A percentile compares a stretch with the other conserved stretches of the same genome.
Conservation (phyloP, 2,329 filamentous ascomycete genomes). For the Penicillium concentricum region DNA sequence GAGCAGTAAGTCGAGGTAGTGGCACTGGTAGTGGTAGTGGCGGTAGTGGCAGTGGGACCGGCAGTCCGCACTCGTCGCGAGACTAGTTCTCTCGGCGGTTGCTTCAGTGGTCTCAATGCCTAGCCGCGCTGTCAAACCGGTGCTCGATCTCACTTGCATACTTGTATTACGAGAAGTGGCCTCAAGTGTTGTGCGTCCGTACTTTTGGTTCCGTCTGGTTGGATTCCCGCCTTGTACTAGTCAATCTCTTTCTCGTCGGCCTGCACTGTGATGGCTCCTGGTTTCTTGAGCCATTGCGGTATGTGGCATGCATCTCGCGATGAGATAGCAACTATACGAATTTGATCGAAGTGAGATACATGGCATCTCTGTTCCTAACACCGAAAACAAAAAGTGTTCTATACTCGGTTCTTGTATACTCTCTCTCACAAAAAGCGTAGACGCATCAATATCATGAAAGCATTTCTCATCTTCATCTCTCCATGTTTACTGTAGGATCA, state of each 20-base stretch:
- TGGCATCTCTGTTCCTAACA: conserved; percentile 17
- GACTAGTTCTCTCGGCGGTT: conserved; percentile 25
- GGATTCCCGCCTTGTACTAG: conserved; percentile 6
- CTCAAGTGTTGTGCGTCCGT: conserved; percentile 8
- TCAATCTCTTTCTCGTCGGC: conserved; percentile 10
- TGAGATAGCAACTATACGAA: conserved; percentile 12
- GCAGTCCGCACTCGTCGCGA: conserved; percentile 40
- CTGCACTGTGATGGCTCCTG: conserved; percentile 5
- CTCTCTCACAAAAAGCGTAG: conserved; percentile 6
- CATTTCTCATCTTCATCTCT: conserved; percentile 1
- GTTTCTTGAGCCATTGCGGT: neutral
- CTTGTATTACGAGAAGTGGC: conserved; percentile 4
- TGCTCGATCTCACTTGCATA: conserved; percentile 4
- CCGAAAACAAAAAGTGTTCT: conserved; percentile 23
- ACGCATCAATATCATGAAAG: conserved; percentile 7
- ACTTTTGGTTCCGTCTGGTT: conserved; percentile 12
- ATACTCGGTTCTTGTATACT: conserved; percentile 10
- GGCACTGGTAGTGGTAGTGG: conserved; percentile 46
- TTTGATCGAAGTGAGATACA: conserved; percentile 18
- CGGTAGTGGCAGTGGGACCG: conserved; percentile 40
- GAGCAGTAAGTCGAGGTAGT: conserved; percentile 50
- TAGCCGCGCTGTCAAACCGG: neutral
- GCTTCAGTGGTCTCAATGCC: conserved; percentile 3
- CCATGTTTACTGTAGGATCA: neutral
- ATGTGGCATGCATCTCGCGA: conserved; percentile 10